Percentiles rank a stretch among this genome's conserved stretches.
Conservation (phyloP, 2,329 filamentous ascomycete species). For the Lasiodiplodia sp. region DNA sequence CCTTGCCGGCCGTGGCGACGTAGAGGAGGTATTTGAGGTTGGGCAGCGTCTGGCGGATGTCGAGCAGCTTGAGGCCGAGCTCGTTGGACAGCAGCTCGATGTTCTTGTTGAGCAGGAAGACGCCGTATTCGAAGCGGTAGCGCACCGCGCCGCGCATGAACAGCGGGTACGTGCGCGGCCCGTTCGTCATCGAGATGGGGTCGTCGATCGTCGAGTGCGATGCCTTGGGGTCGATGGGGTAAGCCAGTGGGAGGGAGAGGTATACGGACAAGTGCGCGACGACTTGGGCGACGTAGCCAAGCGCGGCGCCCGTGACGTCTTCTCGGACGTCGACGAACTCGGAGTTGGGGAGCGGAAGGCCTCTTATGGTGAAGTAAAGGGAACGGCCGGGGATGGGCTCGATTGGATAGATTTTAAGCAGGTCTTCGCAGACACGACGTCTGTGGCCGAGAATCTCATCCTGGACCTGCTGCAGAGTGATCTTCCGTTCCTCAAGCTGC, state of each 20-base stretch:
- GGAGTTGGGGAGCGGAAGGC: constrained; percentile 80
- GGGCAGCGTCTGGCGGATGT: constrained; percentile 89
- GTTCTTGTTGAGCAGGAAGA: constrained; percentile 96
- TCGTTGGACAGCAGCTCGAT: constrained; percentile 73
- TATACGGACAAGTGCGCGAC: constrained; percentile 82
- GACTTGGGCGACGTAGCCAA: constrained; percentile 81
- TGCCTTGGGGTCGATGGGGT: constrained; percentile 74
- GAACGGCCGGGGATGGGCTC: constrained; percentile 68
- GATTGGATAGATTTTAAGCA: constrained; percentile 82
- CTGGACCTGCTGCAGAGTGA: constrained; percentile 63
- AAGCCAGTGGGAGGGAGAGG: constrained; percentile 78
- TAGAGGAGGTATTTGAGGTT: constrained; percentile 95
- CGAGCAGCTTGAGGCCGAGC: constrained; percentile 79
- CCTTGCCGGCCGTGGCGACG: constrained; percentile 81
- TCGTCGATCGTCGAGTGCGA: constrained; percentile 80
- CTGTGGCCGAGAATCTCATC: constrained; percentile 83
- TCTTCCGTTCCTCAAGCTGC: constrained; percentile 58
- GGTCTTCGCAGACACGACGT: constrained; percentile 84
- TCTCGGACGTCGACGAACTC: constrained; percentile 74
- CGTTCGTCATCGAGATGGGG: constrained; percentile 63
- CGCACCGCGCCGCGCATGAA: constrained; percentile 74
- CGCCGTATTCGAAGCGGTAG: constrained; percentile 94
- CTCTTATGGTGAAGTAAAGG: constrained; percentile 84
- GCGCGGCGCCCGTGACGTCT: constrained; percentile 77
- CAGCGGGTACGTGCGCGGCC: constrained; percentile 71